Evolutionary conservation across 176 grass and related monocot species (phyloP), one percentile per base, ranked within the genome.

Genomic region (Oryza nivara): DNA sequence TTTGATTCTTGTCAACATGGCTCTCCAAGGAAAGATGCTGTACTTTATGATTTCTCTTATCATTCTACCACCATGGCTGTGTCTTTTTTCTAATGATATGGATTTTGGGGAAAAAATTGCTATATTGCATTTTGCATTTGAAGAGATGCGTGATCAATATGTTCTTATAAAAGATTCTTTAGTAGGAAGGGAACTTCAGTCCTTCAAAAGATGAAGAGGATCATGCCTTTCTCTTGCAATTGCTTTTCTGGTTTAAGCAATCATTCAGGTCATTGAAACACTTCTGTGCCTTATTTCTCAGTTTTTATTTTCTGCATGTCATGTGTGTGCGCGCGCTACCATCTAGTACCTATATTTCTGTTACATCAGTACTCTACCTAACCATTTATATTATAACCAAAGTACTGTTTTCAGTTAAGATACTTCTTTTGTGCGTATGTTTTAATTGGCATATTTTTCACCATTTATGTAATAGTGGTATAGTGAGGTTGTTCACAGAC

Each of bases 181-280:
- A 83, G 73, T 85, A 95, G 93, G 96, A 98, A 83, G 96, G 91
- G 82, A 95, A 89, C 86, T 90, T 92, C 77, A 75, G 28, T 84
- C 91, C 96, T 81, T 96, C 91, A 26, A 94, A 99, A 87, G 90
- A 89, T 77, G 93, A 99, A 87, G 84, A 83, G 80, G 90, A 96
- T 86, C 89, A 94, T 77, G 93, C 91, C 45, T 92, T 96, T 87
- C 89, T 99, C 63, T 82, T 96, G 63, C 88, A 99, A 78, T 90
- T 99, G 83, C 89, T 99, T 85, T 89, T 94, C 70, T 99, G 96
- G 96, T 99, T 99, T 88, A 99, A 99, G 87, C 91, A 96, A 83
- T 95, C 96, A 85, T 99, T 96, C 93, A 99, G 96, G 96, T 94
- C 60, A 83, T 74, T 80, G 36, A 89, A 83, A 78, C 34, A 77